Evolutionary conservation across 2,329 filamentous ascomycete species (phyloP).

Genomic region (Boeremia exigua): DNA sequence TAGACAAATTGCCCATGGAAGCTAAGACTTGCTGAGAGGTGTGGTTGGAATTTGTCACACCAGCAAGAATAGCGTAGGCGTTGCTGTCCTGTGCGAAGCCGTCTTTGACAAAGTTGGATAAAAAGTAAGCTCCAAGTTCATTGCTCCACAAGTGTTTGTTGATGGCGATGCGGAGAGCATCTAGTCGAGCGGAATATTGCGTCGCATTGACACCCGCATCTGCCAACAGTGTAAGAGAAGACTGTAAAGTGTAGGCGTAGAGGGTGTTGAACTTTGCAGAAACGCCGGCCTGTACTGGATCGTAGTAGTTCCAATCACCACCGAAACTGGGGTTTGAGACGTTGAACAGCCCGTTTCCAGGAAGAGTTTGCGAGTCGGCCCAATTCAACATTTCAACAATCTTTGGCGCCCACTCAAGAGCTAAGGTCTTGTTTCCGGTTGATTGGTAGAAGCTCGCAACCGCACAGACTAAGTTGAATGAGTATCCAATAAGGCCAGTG

Average conservation of each 20-base stretch:
- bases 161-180: constrained; percentile 32
- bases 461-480: constrained; percentile 40
- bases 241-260: constrained; percentile 42
- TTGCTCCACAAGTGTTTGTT: constrained; percentile 23
- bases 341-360: constrained; percentile 28
- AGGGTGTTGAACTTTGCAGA: constrained; percentile 44
- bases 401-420: constrained; percentile 34
- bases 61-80: constrained; percentile 42
- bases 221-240: constrained; percentile 26
- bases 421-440: constrained; percentile 37
- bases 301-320: constrained; percentile 48
- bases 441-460: constrained; percentile 36
- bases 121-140: constrained; percentile 29
- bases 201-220: constrained; percentile 25
- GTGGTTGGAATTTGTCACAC: constrained; percentile 20
- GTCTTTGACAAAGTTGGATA: constrained; percentile 21
- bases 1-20: constrained; percentile 23
- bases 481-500: constrained; percentile 47
- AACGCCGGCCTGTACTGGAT: constrained; percentile 36
- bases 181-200: constrained; percentile 32
- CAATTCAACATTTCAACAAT: constrained; percentile 44
- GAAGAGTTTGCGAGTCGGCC: constrained; percentile 39
- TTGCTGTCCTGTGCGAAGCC: constrained; percentile 43
- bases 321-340: constrained; percentile 35
- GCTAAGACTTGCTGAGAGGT: constrained; percentile 10